These are phyloP conservation scores for Spergularia bocconei DNA, from an alignment of 148 eudicot species.

Conservation along the genomic window DNA sequence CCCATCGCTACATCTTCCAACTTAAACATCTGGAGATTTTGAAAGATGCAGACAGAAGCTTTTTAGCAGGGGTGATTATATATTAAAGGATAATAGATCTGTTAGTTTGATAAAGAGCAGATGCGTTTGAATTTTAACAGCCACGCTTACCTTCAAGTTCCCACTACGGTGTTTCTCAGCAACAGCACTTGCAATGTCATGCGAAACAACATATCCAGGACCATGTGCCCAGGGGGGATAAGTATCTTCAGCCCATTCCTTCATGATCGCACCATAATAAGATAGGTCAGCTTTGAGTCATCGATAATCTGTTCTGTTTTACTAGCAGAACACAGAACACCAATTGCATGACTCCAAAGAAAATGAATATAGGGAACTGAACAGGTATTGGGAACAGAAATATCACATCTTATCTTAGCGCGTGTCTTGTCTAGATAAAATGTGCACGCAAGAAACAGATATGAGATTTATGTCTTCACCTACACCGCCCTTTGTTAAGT, in stretches of 20 bases:
- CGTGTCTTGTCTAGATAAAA: too few relatives aligned
- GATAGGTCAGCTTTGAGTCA: not conserved
- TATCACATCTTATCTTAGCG: too few relatives aligned
- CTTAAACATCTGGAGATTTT: conserved; percentile 77
- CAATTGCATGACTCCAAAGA: not conserved
- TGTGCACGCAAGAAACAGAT: too few relatives aligned
- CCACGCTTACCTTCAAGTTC: conserved; percentile 53
- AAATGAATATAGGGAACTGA: too few relatives aligned
- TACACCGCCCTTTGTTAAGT: too few relatives aligned
- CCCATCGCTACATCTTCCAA: conserved; percentile 99
- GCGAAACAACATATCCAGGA: conserved; percentile 87
- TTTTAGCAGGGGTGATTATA: not conserved
- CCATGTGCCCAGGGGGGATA: conserved; percentile 98
- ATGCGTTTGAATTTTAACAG: too few relatives aligned
- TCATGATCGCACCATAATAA: conserved; percentile 8
- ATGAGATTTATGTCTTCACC: too few relatives aligned
- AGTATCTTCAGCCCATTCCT: conserved; percentile 84
- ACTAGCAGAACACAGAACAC: not conserved
- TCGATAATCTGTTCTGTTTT: not conserved
- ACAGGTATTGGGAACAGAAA: too few relatives aligned
- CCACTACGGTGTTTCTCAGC: conserved; percentile 58
- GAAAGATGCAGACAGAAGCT: not conserved
- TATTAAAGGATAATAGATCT: not conserved
- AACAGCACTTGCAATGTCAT: conserved; percentile 68
- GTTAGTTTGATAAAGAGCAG: too few relatives aligned